A percentile compares a stretch with the other conserved stretches of the same genome.
These are phyloP conservation scores for Colletotrichum melonis DNA, from an alignment of 2,329 filamentous ascomycete genomes.

Conservation along the genomic window DNA sequence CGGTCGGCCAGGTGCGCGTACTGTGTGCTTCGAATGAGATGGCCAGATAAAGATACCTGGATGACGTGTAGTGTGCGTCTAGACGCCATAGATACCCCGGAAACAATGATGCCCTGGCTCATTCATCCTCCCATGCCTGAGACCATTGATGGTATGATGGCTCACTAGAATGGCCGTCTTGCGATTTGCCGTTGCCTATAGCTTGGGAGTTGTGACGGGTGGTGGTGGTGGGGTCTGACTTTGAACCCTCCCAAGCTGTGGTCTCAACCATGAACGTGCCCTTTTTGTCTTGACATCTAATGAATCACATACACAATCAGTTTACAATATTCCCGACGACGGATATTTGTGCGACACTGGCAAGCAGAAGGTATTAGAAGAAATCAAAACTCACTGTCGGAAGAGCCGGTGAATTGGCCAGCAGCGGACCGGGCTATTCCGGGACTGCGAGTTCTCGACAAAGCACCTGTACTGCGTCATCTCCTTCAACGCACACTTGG, in stretches of 20 bases:
- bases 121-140: constrained; percentile 23
- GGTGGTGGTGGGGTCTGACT: background rate
- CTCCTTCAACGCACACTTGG: constrained; percentile 65
- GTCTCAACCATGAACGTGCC: constrained; percentile 72
- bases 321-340: background rate
- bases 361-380: background rate
- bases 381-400: constrained; percentile 60
- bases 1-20: background rate
- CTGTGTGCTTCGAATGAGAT: background rate
- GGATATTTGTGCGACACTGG: background rate
- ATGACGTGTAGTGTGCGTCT: background rate
- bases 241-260: constrained; percentile 67
- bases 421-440: constrained; percentile 63
- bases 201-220: background rate
- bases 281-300: constrained; percentile 68
- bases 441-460: constrained; percentile 59
- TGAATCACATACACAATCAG: background rate
- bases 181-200: background rate
- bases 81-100: background rate
- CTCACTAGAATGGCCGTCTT: background rate
- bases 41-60: background rate
- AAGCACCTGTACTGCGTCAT: constrained; percentile 72
- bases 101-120: background rate
- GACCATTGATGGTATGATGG: constrained; percentile 24
- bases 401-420: constrained; percentile 70